A percentile compares a stretch with the other conserved stretches of the same genome.
Conservation (phyloP, 495 filamentous ascomycete species). For the Elasticomyces elasticus region DNA sequence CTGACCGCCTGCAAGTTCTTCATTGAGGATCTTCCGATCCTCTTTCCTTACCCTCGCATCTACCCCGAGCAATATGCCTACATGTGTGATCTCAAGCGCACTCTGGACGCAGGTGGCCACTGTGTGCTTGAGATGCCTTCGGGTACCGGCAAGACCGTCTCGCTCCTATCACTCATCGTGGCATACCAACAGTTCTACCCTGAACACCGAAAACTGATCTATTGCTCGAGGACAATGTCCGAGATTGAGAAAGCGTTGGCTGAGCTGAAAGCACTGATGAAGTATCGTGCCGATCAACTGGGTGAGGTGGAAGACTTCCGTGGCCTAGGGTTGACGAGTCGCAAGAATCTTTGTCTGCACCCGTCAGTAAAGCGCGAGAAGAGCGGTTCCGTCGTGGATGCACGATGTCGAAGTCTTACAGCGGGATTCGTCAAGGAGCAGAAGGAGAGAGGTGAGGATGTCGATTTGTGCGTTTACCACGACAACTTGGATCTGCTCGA, state of each 20-base stretch:
- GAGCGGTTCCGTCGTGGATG: constrained; percentile 87
- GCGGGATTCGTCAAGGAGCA: constrained; percentile 96
- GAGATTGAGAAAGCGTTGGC: constrained; percentile 93
- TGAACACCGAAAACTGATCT: constrained; percentile 89
- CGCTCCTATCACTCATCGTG: constrained; percentile 86
- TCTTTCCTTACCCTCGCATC: constrained; percentile 95
- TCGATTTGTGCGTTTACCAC: constrained; percentile 90
- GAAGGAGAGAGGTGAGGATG: constrained; percentile 86
- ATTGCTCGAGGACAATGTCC: constrained; percentile 96
- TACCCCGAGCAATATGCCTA: constrained; percentile 99
- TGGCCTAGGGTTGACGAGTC: constrained; percentile 82
- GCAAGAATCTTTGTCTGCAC: constrained; percentile 95
- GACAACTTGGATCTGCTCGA: constrained; percentile 96
- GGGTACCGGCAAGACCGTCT: constrained; percentile 97
- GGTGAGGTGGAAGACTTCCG: constrained; percentile 86
- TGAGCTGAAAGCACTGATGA: constrained; percentile 88
- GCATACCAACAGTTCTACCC: constrained; percentile 89
- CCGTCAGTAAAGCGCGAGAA: constrained; percentile 92
- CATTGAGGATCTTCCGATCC: constrained; percentile 89
- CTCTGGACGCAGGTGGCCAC: constrained; percentile 87
- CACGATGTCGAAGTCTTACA: constrained; percentile 86
- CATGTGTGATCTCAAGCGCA: constrained; percentile 97
- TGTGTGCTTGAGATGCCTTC: constrained; percentile 99
- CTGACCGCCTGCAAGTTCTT: no score
- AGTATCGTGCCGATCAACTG: constrained; percentile 76